Percentiles rank a stretch among this genome's conserved stretches.
phyloP scores from a whole-genome alignment of 2,329 filamentous ascomycete genomes.

The Sporothrix protearum region DNA sequence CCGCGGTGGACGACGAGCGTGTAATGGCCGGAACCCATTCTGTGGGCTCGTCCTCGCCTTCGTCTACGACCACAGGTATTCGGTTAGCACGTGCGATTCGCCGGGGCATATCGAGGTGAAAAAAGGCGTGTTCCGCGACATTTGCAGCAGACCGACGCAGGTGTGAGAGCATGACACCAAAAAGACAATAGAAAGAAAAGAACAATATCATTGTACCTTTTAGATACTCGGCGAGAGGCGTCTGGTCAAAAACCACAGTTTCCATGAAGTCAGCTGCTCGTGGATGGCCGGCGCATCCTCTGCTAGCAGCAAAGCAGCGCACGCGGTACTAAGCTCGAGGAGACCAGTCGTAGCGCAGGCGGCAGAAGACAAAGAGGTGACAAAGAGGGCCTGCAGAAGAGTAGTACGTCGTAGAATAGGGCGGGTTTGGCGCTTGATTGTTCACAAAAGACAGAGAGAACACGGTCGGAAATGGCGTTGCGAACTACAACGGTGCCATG shows the following conservation, averaged over 20 bases:
- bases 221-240: slow-evolving; percentile 83
- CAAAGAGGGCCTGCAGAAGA: not conserved
- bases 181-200: not conserved
- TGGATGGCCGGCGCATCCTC: slow-evolving; percentile 19
- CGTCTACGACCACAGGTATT: slow-evolving; percentile 37
- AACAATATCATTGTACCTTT: slow-evolving; percentile 61
- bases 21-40: slow-evolving; percentile 45
- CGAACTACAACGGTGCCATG: slow-evolving; percentile 14
- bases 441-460: not conserved
- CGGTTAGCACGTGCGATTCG: slow-evolving; percentile 23
- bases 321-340: not conserved
- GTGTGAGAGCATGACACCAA: not conserved
- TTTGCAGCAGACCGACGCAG: not conserved
- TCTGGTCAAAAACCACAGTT: slow-evolving; percentile 79
- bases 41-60: slow-evolving; percentile 48
- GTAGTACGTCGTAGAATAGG: not conserved
- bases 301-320: slow-evolving; percentile 18
- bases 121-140: slow-evolving; percentile 4
- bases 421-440: not conserved
- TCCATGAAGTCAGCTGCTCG: slow-evolving; percentile 63
- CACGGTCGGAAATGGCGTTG: not conserved
- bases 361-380: not conserved
- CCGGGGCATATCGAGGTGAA: slow-evolving; percentile 13
- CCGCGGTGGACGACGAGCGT: slow-evolving; percentile 13
- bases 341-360: slow-evolving; percentile 1